Evolutionary conservation across 1,284 basidiomycete genomes (phyloP), one percentile per base, ranked within the genome.

Genomic region (Ceratobasidium sp.): DNA sequence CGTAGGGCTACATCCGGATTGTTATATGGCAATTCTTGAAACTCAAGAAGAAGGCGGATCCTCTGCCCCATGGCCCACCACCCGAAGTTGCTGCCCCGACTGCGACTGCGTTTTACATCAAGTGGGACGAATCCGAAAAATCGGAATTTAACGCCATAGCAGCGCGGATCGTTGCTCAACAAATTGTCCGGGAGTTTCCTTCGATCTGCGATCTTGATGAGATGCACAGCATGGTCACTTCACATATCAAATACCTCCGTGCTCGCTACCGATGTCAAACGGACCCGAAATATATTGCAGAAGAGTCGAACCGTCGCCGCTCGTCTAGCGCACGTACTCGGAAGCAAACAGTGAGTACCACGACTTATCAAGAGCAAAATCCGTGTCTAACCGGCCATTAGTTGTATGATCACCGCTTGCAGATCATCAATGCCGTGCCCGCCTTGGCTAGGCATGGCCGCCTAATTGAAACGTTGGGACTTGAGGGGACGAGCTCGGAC

Each of bases 401-500:
- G 49, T n/a, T 51, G 14, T 51, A 51, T n/a, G 9, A 51, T 16
- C 49, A 51, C 25, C 49, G 49, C n/a, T n/a, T 51, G 49, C 3
- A n/a, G 9, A 28, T 51, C 11, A 51, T 51, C 25, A 51, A 51
- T n/a, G n/a, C 49, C 2, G n/a, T 51, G 21, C n/a, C n/a, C 25
- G 25, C 25, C 21, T 51, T 51, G 25, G 21, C 14, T 12, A 12
- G 49, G n/a, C 49, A 51, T n/a, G 49, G 49, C 11, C 49, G 49
- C n/a, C n/a, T 51, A 28, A n/a, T 51, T 9, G 49, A 51, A 9
- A 51, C 49, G 14, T n/a, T 51, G 14, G 49, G 49, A 8, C n/a
- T 51, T n/a, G 49, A 51, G 21, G 49, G 49, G n/a, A 51, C 49
- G 11, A 51, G 49, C n/a, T 51, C 49, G 21, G 49, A 51, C 25